Percentiles rank a stretch among this genome's conserved stretches.
Evolutionary conservation across 345 rosid genomes (phyloP).

Genomic region (Euphorbia peplus): DNA sequence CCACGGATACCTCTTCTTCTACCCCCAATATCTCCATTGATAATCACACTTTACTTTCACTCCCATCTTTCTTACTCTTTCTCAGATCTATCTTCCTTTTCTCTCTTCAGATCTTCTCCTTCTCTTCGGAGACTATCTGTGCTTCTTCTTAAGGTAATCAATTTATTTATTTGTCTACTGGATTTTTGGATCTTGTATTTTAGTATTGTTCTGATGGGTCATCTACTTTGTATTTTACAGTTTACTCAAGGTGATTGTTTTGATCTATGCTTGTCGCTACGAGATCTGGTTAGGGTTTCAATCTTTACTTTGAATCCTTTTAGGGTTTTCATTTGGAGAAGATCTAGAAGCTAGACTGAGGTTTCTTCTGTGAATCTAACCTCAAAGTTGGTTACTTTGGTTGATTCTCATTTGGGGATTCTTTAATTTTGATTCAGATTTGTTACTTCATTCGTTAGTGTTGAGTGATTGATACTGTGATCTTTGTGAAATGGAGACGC

Average conservation of each 20-base stretch:
- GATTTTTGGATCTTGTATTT: not conserved
- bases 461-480: constrained; percentile 17
- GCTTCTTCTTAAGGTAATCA: constrained; percentile 19
- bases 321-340: constrained; percentile 23
- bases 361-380: not conserved
- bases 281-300: constrained; percentile 29
- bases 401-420: constrained; percentile 20
- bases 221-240: constrained; percentile 13
- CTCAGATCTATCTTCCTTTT: not conserved
- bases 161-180: not conserved
- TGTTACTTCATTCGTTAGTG: not conserved
- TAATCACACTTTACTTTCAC: not conserved
- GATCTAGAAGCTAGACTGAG: constrained; percentile 19
- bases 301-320: constrained; percentile 13
- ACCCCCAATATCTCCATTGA: not conserved
- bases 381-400: constrained; percentile 16
- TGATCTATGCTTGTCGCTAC: constrained; percentile 13
- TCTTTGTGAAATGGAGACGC: constrained; percentile 66
- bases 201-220: constrained; percentile 1
- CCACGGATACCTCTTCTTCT: constrained; percentile 35
- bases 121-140: constrained; percentile 11
- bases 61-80: not conserved
- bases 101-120: constrained; percentile 1
- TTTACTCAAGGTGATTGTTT: constrained; percentile 5
- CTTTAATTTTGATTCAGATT: not conserved